Percentiles rank a stretch among this genome's conserved stretches.
These are phyloP conservation scores for Ophidiomyces ophidiicola DNA, from an alignment of 2,329 filamentous ascomycete species.

Conservation along the genomic window DNA sequence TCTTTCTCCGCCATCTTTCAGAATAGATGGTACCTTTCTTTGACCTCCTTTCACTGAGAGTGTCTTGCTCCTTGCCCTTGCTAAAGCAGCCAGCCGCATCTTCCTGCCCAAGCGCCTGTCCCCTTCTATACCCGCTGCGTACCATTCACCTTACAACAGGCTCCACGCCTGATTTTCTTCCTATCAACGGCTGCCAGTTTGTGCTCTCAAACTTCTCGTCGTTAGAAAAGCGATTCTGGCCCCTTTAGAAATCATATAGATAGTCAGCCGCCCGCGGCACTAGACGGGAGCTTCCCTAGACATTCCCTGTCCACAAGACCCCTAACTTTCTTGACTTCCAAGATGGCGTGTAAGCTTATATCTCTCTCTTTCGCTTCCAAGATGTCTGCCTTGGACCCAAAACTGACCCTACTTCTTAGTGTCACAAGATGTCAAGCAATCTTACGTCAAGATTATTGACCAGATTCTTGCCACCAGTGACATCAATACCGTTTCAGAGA, in stretches of 20 bases:
- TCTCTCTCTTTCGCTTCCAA: not conserved
- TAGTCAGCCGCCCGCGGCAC: too few species aligned
- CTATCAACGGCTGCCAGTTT: too few species aligned
- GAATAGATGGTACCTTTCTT: not conserved
- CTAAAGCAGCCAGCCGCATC: conserved; percentile 6
- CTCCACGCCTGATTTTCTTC: not conserved
- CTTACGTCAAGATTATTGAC: conserved; percentile 50
- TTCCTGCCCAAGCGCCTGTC: not conserved
- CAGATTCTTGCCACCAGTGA: conserved; percentile 49
- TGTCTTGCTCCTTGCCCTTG: not conserved
- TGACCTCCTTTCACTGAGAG: not conserved
- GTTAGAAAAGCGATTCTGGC: too few species aligned
- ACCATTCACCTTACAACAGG: not conserved
- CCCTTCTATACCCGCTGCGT: not conserved
- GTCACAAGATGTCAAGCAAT: conserved; percentile 37
- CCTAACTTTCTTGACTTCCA: not conserved
- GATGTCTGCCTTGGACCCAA: too few species aligned
- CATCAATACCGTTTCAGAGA: conserved; percentile 52
- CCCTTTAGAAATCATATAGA: too few species aligned
- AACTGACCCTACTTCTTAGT: conserved; percentile 26
- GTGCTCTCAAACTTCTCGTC: too few species aligned
- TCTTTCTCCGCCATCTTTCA: not conserved
- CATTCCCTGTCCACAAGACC: not conserved
- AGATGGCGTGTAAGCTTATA: conserved; percentile 13
- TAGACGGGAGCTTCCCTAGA: too few species aligned